Evolutionary conservation across 208 protist genomes (phyloP).

Genomic region (Polymyxa betae): DNA sequence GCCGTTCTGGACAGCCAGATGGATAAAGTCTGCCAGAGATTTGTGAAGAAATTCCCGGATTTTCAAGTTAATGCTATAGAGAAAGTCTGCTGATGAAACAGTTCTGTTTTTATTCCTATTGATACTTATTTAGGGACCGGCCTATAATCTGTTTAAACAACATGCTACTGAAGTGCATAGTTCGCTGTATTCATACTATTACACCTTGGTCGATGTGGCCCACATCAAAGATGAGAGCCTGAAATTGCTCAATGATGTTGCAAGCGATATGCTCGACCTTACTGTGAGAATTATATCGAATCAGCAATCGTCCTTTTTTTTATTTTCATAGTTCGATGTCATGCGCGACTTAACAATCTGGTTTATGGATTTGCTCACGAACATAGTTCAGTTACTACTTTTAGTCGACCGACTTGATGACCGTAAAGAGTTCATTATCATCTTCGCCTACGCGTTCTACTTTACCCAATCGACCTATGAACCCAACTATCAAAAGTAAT

Average conservation of each 20-base stretch:
- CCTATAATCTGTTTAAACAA: conserved; percentile 30
- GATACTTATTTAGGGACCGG: not conserved
- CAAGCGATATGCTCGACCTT: not conserved
- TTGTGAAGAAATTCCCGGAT: conserved; percentile 55
- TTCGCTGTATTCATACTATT: not conserved
- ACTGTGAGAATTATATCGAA: not conserved
- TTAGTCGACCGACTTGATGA: conserved; percentile 16
- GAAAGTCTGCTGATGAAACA: not conserved
- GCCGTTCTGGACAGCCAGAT: conserved; percentile 24
- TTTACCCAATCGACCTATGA: conserved; percentile 41
- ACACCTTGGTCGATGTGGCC: conserved; percentile 15
- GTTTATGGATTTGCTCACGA: conserved; percentile 21
- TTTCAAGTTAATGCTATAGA: conserved; percentile 25
- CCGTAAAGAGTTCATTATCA: conserved; percentile 40
- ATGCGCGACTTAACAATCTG: conserved; percentile 25
- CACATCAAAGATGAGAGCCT: conserved; percentile 10
- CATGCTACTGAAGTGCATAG: not conserved
- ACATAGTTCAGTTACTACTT: not conserved
- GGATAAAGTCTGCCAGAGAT: conserved; percentile 42
- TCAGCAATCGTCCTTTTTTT: not conserved
- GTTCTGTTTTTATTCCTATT: not conserved
- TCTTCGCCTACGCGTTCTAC: conserved; percentile 28
- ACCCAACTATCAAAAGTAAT: conserved; percentile 52
- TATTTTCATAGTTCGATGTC: not conserved
- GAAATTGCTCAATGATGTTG: conserved; percentile 19